Conservation (phyloP, 257 asterid genomes). For the Solanum gandarillasii region DNA sequence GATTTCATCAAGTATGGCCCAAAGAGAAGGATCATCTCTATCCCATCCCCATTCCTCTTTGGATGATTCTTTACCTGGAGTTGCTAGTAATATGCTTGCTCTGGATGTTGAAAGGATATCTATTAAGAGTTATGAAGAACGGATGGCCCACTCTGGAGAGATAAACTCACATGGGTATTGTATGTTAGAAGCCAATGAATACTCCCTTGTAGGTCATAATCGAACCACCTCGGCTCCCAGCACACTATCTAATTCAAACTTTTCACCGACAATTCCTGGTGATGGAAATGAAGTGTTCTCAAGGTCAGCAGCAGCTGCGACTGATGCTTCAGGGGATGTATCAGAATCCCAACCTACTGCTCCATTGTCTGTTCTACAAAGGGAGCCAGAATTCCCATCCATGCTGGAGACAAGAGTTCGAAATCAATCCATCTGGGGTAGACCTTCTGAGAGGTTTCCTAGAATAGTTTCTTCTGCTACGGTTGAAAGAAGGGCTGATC, state of each 20-base stretch:
- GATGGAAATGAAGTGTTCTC: slow-evolving; percentile 13
- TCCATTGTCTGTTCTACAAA: background rate
- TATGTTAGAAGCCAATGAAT: slow-evolving; percentile 2
- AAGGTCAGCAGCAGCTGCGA: background rate
- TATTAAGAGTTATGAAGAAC: slow-evolving; percentile 8
- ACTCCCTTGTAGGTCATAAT: slow-evolving; percentile 12
- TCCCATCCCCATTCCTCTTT: slow-evolving; percentile 14
- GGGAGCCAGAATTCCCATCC: slow-evolving; percentile 16
- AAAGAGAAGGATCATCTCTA: slow-evolving; percentile 4
- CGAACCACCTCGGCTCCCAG: slow-evolving; percentile 16
- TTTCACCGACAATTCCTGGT: slow-evolving; percentile 1
- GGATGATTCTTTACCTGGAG: slow-evolving; percentile 19
- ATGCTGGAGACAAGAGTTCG: slow-evolving; percentile 19
- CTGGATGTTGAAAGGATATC: slow-evolving; percentile 8
- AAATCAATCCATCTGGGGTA: slow-evolving; percentile 16
- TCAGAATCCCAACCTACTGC: slow-evolving; percentile 7
- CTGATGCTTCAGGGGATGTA: slow-evolving; percentile 4
- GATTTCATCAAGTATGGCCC: slow-evolving; percentile 6
- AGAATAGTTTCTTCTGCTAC: slow-evolving; percentile 22
- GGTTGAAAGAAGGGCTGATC: slow-evolving; percentile 19
- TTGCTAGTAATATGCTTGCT: slow-evolving; percentile 6
- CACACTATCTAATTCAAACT: slow-evolving; percentile 8
- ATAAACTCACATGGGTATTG: background rate
- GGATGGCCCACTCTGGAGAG: background rate
- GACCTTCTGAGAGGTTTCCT: slow-evolving; percentile 21